Evolutionary conservation across 352 stramenopile species (phyloP).

Genomic region (Globisporangium uncinulatum): DNA sequence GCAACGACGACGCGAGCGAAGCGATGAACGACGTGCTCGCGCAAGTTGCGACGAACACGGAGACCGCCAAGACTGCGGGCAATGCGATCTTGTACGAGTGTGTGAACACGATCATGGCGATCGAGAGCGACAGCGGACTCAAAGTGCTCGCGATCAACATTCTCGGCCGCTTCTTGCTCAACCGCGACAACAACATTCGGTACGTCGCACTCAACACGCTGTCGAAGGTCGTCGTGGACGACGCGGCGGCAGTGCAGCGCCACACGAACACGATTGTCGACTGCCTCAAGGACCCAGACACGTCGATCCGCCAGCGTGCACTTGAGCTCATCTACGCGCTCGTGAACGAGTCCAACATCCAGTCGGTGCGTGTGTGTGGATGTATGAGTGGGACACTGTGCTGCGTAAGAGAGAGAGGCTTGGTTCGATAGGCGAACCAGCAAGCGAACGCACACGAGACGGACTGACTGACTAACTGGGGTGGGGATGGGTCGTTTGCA

Average conservation of each 20-base stretch:
- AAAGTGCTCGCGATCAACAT: constrained; percentile 99
- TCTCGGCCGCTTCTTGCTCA: constrained; percentile 97
- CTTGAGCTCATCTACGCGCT: constrained; percentile 99
- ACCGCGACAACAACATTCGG: constrained; percentile 99
- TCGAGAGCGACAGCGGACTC: constrained; percentile 96
- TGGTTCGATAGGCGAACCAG: too few species aligned
- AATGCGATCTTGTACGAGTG: constrained; percentile 99
- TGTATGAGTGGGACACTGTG: too few species aligned
- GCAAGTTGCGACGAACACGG: constrained; percentile 99
- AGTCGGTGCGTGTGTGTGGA: constrained; percentile 35
- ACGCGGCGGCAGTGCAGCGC: constrained; percentile 94
- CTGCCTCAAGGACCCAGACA: constrained; percentile 96
- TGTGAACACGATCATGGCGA: constrained; percentile 98
- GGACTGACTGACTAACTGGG: background rate
- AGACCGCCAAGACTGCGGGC: constrained; percentile 98
- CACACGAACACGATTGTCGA: constrained; percentile 96
- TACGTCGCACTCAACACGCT: constrained; percentile 99
- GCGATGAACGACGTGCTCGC: constrained; percentile 97
- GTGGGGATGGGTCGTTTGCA: constrained; percentile 13
- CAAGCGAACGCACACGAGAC: background rate
- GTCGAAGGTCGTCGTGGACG: constrained; percentile 85
- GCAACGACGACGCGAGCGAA: constrained; percentile 92
- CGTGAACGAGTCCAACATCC: constrained; percentile 96
- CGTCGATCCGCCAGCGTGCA: constrained; percentile 97
- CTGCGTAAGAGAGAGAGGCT: too few species aligned